Evolutionary conservation across 1,139 yeast genomes (phyloP), one percentile per base, ranked within the genome.

Genomic region (Debaryomyces nepalensis): DNA sequence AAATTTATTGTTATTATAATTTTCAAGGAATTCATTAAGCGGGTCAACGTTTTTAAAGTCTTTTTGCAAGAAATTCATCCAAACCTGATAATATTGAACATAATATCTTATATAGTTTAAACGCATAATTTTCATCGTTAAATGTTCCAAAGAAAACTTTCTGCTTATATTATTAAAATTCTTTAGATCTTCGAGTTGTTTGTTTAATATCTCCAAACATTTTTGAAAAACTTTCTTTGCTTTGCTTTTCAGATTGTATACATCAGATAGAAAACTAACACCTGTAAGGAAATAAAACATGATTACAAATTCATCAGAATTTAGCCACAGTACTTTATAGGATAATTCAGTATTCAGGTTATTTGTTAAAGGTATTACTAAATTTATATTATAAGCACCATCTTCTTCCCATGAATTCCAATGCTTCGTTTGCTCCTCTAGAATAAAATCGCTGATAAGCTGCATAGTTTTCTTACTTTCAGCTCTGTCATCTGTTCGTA

Each of bases 211-310:
- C 16, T 56, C 58, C 11, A 61, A 53, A 44, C 78, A 71, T 33
- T 60, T 63, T 6, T 55, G 59, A 47, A 75, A 70, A 3, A 71
- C 59, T 33, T 61, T 65, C 10, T 51, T 52, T 2, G 78, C 57
- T 40, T 66, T 63, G 11, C 53, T 52, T 36, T 60, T 63, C n/a
- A 62, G 63, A 41, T 65, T 66, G 52, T 64, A 57, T 0, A 69
- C 55, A 33, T 64, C 70, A 24, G 54, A 51, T 26, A 71, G 46
- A 35, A 64, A 61, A 14, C 63, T 52, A n/a, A 75, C 53, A 1
- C 77, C 79, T 12, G 70, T 64, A 10, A 71, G 51, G 33, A 73
- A 63, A 49, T 72, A 74, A 23, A 73, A 63, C 40, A 67, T 42
- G 12, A 72, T 55, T 2, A 66, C 61, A 50, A 73, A 74, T 44